phyloP scores from a whole-genome alignment of 345 rosid species.

The Gossypium sturtianum region DNA sequence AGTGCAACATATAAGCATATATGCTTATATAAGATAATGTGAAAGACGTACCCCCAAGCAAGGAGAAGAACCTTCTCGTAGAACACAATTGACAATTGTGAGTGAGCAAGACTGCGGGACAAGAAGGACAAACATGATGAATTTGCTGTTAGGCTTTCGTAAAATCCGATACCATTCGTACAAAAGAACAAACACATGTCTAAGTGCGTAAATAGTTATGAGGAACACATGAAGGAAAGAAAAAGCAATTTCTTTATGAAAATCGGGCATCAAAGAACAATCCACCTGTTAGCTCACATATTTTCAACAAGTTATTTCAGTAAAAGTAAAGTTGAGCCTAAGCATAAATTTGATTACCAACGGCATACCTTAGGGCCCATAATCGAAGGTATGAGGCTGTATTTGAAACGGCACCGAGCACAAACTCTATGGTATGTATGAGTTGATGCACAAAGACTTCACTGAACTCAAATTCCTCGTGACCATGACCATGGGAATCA shows the following conservation, averaged over 20 bases:
- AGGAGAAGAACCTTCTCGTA: slow-evolving; percentile 92
- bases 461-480: slow-evolving; percentile 94
- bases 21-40: background rate
- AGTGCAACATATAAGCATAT: background rate
- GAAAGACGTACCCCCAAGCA: slow-evolving; percentile 73
- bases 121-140: background rate
- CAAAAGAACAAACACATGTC: background rate
- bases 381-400: slow-evolving; percentile 94
- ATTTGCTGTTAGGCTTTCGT: background rate
- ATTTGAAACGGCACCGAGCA: slow-evolving; percentile 96
- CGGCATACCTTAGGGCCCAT: slow-evolving; percentile 85
- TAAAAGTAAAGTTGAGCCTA: background rate
- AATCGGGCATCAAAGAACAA: background rate
- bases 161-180: background rate
- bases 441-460: slow-evolving; percentile 94
- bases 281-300: background rate
- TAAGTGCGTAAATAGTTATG: background rate
- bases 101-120: slow-evolving; percentile 81
- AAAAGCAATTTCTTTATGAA: background rate
- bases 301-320: slow-evolving; percentile 6
- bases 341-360: background rate
- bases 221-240: background rate
- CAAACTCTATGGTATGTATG: slow-evolving; percentile 96
- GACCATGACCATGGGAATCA: slow-evolving; percentile 53
- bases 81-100: slow-evolving; percentile 85